phyloP scores from a whole-genome alignment of 2,329 filamentous ascomycete species.

The Chaetomiaceae sp. region DNA sequence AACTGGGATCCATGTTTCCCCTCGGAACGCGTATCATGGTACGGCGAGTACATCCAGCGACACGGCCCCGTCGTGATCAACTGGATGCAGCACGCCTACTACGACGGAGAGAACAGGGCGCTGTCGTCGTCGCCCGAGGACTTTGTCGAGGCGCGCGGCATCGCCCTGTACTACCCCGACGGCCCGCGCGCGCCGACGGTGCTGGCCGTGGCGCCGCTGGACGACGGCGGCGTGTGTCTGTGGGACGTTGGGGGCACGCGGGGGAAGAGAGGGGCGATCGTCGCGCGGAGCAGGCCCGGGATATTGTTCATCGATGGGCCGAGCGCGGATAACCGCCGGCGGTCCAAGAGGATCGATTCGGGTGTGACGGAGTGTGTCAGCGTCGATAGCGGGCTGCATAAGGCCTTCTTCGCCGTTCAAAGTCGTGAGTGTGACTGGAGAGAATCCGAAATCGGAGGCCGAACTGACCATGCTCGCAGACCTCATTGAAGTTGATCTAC shows the following conservation, averaged over 20 bases:
- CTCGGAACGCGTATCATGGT: conserved; percentile 71
- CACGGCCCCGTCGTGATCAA: conserved; percentile 66
- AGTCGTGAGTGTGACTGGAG: conserved; percentile 46
- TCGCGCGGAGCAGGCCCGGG: conserved; percentile 59
- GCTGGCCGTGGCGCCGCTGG: conserved; percentile 68
- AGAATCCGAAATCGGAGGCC: background rate
- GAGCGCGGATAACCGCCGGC: conserved; percentile 38
- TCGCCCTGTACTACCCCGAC: conserved; percentile 58
- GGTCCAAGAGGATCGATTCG: conserved; percentile 62
- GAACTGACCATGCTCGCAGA: conserved; percentile 33
- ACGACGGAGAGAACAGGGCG: conserved; percentile 27
- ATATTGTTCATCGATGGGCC: conserved; percentile 56
- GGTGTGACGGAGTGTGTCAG: conserved; percentile 76
- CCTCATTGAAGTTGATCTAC: conserved; percentile 76
- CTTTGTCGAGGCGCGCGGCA: conserved; percentile 62
- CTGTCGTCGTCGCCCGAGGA: conserved; percentile 37
- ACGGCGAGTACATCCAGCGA: conserved; percentile 80
- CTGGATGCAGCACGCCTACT: conserved; percentile 65
- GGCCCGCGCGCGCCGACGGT: conserved; percentile 40
- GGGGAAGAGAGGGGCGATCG: conserved; percentile 52
- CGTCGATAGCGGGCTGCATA: conserved; percentile 60
- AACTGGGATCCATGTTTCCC: conserved; percentile 81
- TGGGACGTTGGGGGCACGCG: conserved; percentile 67
- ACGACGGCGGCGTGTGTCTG: conserved; percentile 80
- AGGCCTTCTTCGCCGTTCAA: conserved; percentile 75